These are phyloP conservation scores for Thuja plicata DNA, from an alignment of 83 land plant genomes.

Conservation along the genomic window DNA sequence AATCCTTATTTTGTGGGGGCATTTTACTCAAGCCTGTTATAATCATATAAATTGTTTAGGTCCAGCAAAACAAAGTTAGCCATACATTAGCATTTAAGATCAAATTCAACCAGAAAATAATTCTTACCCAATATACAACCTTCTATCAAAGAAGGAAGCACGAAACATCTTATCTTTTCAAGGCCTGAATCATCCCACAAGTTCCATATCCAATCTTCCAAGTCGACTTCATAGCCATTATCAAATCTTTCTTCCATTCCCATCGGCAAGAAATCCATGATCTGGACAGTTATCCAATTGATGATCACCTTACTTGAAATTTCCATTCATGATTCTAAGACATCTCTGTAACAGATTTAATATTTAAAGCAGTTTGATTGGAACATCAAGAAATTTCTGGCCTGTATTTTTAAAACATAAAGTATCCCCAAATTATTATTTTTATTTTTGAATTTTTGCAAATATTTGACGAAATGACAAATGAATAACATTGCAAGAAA, in stretches of 20 bases:
- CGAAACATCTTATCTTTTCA: background rate
- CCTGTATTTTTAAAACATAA: background rate
- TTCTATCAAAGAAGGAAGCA: constrained; percentile 18
- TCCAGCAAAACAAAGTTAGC: background rate
- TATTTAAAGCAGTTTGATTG: background rate
- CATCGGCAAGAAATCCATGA: background rate
- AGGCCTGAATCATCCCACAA: background rate
- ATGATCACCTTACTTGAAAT: background rate
- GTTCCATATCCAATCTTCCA: constrained; percentile 19
- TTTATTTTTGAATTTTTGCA: no score
- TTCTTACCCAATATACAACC: constrained; percentile 5
- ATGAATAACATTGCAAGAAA: no score
- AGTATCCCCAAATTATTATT: no score
- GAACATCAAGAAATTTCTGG: background rate
- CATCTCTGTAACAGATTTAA: background rate
- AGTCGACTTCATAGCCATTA: constrained; percentile 12
- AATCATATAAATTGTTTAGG: background rate
- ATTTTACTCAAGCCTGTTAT: constrained; percentile 14
- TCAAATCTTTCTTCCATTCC: constrained; percentile 15
- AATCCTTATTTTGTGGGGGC: constrained; percentile 4
- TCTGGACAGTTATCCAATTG: constrained; percentile 9
- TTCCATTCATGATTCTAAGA: background rate
- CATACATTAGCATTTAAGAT: background rate
- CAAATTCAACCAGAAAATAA: background rate
- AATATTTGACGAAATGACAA: no score